Conservation (phyloP, 1,284 basidiomycete genomes). For the Fomitopsis pinicola region DNA sequence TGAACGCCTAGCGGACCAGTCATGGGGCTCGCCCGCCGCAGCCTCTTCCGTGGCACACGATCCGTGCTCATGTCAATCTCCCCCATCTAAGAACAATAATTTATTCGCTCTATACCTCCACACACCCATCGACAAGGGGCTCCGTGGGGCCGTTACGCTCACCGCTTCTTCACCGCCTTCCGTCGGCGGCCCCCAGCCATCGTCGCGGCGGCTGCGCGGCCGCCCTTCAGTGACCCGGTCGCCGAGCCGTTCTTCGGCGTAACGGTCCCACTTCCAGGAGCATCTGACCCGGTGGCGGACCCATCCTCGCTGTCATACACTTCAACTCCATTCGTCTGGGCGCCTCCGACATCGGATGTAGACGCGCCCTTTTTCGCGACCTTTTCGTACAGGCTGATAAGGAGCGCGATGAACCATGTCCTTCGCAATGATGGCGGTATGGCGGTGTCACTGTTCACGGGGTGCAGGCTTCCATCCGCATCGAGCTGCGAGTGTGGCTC, state of each 20-base stretch:
- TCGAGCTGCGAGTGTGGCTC: slow-evolving; percentile 26
- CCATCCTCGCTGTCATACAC: slow-evolving; percentile 30
- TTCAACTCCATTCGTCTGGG: slow-evolving; percentile 11
- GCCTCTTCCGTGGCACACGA: neutral
- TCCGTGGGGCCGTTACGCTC: neutral
- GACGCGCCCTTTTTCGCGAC: slow-evolving; percentile 22
- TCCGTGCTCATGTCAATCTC: neutral
- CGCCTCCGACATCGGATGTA: slow-evolving; percentile 13
- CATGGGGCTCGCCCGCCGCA: neutral
- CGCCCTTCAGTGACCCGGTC: slow-evolving; percentile 13
- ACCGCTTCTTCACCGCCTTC: slow-evolving; percentile 44
- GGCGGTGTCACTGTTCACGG: slow-evolving; percentile 46
- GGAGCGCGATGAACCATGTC: slow-evolving; percentile 48
- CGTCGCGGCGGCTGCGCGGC: slow-evolving; percentile 33
- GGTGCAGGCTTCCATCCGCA: slow-evolving; percentile 45
- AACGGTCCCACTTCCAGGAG: slow-evolving; percentile 36
- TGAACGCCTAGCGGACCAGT: neutral
- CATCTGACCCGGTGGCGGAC: slow-evolving; percentile 31
- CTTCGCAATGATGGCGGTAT: slow-evolving; percentile 39
- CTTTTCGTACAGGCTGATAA: slow-evolving; percentile 32
- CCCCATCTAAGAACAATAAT: neutral
- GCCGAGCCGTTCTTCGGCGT: slow-evolving; percentile 28
- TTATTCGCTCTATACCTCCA: neutral
- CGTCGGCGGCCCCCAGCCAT: slow-evolving; percentile 60
- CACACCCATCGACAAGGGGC: neutral